Percentiles rank a stretch among this genome's conserved stretches.
Conservation (phyloP, 208 protist genomes). For the Trypanosoma boissoni region DNA sequence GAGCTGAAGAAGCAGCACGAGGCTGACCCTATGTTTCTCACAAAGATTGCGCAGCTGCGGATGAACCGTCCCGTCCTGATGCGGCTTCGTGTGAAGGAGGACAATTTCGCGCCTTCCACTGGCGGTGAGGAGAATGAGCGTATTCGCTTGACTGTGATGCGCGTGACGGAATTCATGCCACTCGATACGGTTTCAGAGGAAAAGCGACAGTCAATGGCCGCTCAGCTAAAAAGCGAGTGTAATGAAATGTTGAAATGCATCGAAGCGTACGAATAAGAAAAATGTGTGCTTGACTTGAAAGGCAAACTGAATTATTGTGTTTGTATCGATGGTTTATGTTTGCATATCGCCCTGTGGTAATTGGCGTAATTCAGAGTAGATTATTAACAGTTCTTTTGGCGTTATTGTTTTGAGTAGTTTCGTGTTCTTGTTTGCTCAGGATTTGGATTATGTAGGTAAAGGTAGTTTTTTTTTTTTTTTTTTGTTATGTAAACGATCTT, state of each 20-base stretch:
- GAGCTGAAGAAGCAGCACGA: conserved; percentile 80
- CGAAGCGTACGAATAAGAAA: conserved; percentile 61
- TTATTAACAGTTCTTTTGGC: too few relatives aligned
- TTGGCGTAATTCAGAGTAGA: too few relatives aligned
- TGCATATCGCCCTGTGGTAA: too few relatives aligned
- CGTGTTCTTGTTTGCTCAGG: too few relatives aligned
- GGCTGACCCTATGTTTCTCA: conserved; percentile 76
- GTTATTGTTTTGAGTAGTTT: background rate
- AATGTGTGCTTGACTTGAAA: background rate
- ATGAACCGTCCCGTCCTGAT: conserved; percentile 88
- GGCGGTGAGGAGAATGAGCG: conserved; percentile 67
- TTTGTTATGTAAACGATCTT: too few relatives aligned
- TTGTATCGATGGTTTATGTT: too few relatives aligned
- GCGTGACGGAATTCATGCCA: conserved; percentile 85
- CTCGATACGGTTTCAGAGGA: conserved; percentile 65
- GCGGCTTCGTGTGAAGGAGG: conserved; percentile 88
- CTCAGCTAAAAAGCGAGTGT: conserved; percentile 72
- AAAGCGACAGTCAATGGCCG: conserved; percentile 54
- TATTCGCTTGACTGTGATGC: conserved; percentile 77
- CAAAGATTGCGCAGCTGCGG: conserved; percentile 67
- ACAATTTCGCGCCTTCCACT: conserved; percentile 39
- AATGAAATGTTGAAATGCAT: conserved; percentile 80
- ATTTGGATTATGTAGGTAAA: too few relatives aligned
- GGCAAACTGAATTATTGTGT: too few relatives aligned
- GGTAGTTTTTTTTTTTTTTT: conserved; percentile 3